Conservation (phyloP, 345 rosid species). For the Excoecaria cochinchinensis region DNA sequence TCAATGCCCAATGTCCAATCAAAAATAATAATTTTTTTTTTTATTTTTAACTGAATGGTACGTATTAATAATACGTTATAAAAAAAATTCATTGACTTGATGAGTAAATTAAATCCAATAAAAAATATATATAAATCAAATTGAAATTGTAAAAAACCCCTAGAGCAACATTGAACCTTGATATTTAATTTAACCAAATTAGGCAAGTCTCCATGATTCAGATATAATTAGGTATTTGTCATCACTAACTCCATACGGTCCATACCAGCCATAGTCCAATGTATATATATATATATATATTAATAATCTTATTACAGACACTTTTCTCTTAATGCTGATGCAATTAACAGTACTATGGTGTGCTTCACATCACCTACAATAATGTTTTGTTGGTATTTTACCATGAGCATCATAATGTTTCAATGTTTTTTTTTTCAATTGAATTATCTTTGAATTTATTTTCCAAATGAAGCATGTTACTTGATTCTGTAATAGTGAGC, state of each 20-base stretch:
- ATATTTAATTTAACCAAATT: not conserved
- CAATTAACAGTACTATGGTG: not conserved
- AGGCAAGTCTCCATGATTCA: constrained; percentile 1
- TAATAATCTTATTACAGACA: not conserved
- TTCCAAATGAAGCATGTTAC: no score
- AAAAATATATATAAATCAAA: no score
- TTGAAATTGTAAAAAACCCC: not conserved
- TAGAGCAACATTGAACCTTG: not conserved
- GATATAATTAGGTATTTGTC: constrained; percentile 11
- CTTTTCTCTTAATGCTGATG: not conserved
- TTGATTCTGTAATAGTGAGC: no score
- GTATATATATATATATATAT: not conserved
- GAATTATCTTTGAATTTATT: not conserved
- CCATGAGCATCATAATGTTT: not conserved
- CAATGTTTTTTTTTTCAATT: not conserved
- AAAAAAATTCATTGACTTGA: no score
- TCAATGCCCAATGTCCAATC: no score
- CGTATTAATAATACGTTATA: no score
- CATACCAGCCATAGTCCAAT: not conserved
- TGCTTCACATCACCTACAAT: not conserved
- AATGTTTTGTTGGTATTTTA: not conserved
- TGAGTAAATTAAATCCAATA: no score
- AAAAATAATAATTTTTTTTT: no score
- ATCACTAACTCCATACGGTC: not conserved
- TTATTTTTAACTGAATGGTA: no score